Base-by-base conservation (phyloP, 2,329 filamentous ascomycete genomes). In the Neofusicoccum umdonicola region DNA sequence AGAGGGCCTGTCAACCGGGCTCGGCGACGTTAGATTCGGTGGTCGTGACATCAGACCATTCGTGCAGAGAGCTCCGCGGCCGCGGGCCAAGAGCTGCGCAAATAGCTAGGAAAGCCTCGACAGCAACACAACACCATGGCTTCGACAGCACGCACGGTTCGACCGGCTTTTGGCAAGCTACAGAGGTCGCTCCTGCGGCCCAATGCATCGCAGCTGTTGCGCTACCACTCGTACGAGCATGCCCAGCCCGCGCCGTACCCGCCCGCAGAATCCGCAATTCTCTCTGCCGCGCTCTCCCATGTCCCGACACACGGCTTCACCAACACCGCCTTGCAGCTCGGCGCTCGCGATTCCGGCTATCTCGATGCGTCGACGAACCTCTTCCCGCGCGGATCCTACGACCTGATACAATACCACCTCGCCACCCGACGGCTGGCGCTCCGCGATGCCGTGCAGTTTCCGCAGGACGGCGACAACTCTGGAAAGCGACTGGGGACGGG, bases 301-400 rank as follows among this genome's bases (percentile, higher is more conserved):
- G 88, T 98, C 9, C 92, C 93, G 17, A 77, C 84, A 58, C 85
- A 92, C 75, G 95, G 95, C 74, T 99, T 98, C 83, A 91, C 92
- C 0, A 80, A 83, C 56, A 83, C 86, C 19, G 83, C 93, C 0
- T 84, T 99, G 9, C 85, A 86, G 48, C 85, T 90, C 22, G 95
- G 94, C 67, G 92, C 92, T 66, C 88, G 88, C 72, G 92, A 97
- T 72, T 88, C 89, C 17, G 93, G 93, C 50, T 97, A 94, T 76
- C 87, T 92, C 61, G 91, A 95, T 74, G 92, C 94, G 65, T 93
- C 91, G 66, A 87, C 91, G 9, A 93, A 92, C 72, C 81, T 97
- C 19, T 87, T 99, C 64, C 88, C 92, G 0, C 84, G 89, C 47
- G 92, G 91, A 7, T 85, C 88, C 22, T 96, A 96, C 79, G 89